These are phyloP conservation scores for Alternaria sp. DNA, from an alignment of 2,329 filamentous ascomycete genomes.

Conservation along the genomic window DNA sequence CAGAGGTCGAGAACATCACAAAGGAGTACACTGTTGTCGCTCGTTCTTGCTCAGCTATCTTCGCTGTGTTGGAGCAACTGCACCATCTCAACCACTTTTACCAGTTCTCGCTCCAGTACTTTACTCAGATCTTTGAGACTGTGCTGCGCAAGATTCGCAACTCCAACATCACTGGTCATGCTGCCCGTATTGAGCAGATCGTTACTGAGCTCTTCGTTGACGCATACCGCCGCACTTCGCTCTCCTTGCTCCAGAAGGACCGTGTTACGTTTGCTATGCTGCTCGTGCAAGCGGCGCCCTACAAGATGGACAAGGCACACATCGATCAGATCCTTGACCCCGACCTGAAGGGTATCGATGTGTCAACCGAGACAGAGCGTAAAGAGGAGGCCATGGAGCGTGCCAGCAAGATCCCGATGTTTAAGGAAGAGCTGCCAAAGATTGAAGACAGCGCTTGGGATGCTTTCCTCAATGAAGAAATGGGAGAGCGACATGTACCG, in stretches of 20 bases:
- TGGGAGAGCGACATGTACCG: slow-evolving; percentile 85
- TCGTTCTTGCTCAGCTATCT: slow-evolving; percentile 93
- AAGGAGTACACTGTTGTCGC: slow-evolving; percentile 93
- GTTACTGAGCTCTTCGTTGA: slow-evolving; percentile 90
- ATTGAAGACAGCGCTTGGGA: slow-evolving; percentile 74
- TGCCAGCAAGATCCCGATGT: slow-evolving; percentile 71
- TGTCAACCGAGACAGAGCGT: slow-evolving; percentile 71
- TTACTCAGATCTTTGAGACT: slow-evolving; percentile 94
- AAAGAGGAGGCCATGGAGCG: slow-evolving; percentile 72
- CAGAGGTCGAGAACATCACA: slow-evolving; percentile 95
- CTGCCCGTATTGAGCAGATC: slow-evolving; percentile 84
- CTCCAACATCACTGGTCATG: slow-evolving; percentile 75
- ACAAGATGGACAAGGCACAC: slow-evolving; percentile 88
- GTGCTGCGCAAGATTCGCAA: slow-evolving; percentile 83
- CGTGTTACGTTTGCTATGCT: slow-evolving; percentile 93
- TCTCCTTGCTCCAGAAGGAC: slow-evolving; percentile 91
- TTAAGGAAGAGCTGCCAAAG: slow-evolving; percentile 74
- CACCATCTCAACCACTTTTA: slow-evolving; percentile 99
- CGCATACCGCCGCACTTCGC: slow-evolving; percentile 89
- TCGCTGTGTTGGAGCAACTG: slow-evolving; percentile 93
- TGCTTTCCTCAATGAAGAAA: slow-evolving; percentile 81
- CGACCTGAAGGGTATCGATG: slow-evolving; percentile 74
- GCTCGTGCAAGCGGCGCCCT: slow-evolving; percentile 93
- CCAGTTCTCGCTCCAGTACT: slow-evolving; percentile 98
- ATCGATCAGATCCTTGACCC: slow-evolving; percentile 87